Base-by-base conservation (phyloP, 1,139 yeast genomes). In the Entelexis sorbosivorans region DNA sequence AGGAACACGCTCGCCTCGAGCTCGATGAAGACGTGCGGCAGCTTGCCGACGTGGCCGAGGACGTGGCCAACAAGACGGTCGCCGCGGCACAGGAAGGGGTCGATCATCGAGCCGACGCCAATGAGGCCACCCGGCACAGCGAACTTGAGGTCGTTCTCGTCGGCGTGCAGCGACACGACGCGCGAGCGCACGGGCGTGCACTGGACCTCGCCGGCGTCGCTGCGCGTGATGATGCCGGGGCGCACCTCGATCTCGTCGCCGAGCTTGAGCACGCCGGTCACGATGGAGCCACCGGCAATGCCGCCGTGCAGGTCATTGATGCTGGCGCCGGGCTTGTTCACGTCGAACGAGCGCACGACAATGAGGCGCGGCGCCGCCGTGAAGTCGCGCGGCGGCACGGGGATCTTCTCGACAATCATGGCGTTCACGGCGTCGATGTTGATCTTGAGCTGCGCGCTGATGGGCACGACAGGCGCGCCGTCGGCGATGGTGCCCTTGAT, bases 61-160 rank as follows among this genome's bases (percentile, higher is more conserved):
- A 93, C 98, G 74, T 93, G 98, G 64, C 99, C 99, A 56, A 93
- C 97, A 65, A 93, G 78, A 74, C 98, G 85, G 73, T 93, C 99
- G 55, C 98, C 99, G 74, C 98, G 84, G 76, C 99, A 93, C 63
- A 93, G 75, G 9, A 98, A 91, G 57, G 99, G 99, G 70, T 93
- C 98, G 60, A 93, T 95, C 72, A 87, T 86, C 53, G 98, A 91
- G 74, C 99, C 99, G 53, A 93, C 97, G 78, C 99, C 99, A 64
- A 93, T 93, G 67, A 93, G 79, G 60, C 99, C 99, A 79, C 99
- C 99, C 47, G 99, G 99, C 64, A 93, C 98, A 50, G 99, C 99
- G 65, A 91, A 93, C 69, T 91, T 91, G 71, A 93, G 79, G 69
- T 89, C 96, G 65, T 93, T 93, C 71, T 91, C 89, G 72, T 93